Evolutionary conservation across 2,329 filamentous ascomycete species (phyloP).

Genomic region (Endothia cerciana): DNA sequence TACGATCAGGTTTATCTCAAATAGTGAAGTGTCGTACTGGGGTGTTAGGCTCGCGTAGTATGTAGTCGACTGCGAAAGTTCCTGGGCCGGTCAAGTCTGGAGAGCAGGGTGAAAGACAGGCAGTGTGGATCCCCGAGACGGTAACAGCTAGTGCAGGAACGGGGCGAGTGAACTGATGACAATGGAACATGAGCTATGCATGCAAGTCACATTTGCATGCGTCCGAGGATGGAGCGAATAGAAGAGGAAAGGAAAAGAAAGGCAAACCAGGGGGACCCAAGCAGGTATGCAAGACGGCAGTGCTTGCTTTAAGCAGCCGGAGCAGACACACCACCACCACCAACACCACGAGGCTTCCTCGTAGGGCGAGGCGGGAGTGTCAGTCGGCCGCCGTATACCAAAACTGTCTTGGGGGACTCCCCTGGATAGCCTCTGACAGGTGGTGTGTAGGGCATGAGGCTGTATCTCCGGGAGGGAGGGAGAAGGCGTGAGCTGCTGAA

Average conservation of each 20-base stretch:
- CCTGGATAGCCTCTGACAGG: background rate
- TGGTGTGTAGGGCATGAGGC: constrained; percentile 26
- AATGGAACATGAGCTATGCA: constrained; percentile 13
- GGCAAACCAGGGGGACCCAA: constrained; percentile 11
- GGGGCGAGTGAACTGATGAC: constrained; percentile 16
- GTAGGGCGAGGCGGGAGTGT: constrained; percentile 13
- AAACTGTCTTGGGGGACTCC: background rate
- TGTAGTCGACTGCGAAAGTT: background rate
- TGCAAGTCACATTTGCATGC: constrained; percentile 27
- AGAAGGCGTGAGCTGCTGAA: constrained; percentile 17
- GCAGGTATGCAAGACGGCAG: constrained; percentile 11
- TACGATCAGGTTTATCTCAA: background rate
- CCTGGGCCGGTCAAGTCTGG: background rate
- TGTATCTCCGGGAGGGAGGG: constrained; percentile 20
- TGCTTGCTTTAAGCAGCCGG: constrained; percentile 28
- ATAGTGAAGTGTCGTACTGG: background rate
- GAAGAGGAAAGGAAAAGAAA: constrained; percentile 11
- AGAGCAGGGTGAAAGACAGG: background rate
- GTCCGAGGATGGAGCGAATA: constrained; percentile 22
- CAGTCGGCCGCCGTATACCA: constrained; percentile 12
- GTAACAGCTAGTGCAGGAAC: constrained; percentile 21
- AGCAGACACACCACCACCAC: constrained; percentile 11
- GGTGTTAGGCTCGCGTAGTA: background rate
- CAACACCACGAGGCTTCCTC: constrained; percentile 18
- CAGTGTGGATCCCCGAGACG: constrained; percentile 11